Percentiles rank a stretch among this genome's conserved stretches.
phyloP scores from a whole-genome alignment of 805 yeast species.

The Candida oleophila region DNA sequence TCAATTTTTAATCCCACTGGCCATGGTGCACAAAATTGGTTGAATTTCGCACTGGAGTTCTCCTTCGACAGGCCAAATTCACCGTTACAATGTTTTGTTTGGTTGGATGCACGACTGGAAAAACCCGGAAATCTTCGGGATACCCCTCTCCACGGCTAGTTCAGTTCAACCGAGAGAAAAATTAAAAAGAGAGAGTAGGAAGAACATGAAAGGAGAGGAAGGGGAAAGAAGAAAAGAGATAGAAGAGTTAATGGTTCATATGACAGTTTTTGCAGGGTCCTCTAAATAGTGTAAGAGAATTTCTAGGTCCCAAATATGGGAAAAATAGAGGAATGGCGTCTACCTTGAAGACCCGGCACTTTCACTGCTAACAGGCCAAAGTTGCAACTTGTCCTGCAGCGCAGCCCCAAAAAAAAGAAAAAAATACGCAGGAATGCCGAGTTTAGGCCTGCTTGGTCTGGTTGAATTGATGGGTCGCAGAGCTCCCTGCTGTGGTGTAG shows the following conservation, averaged over 20 bases:
- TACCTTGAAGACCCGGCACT: too few species aligned
- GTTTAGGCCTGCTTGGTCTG: not conserved
- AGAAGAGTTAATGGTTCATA: too few species aligned
- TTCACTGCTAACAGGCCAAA: too few species aligned
- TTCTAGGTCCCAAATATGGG: too few species aligned
- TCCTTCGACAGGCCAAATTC: not conserved
- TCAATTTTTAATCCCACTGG: not conserved
- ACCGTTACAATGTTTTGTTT: not conserved
- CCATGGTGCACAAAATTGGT: not conserved
- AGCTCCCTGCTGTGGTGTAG: too few species aligned
- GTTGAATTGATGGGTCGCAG: not conserved
- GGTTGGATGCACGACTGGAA: conserved; percentile 2
- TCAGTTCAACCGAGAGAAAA: too few species aligned
- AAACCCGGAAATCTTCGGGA: conserved; percentile 1
- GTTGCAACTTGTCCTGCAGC: not conserved
- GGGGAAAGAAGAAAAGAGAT: not conserved
- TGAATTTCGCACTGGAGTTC: not conserved
- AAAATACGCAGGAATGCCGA: not conserved
- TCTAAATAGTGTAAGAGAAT: too few species aligned
- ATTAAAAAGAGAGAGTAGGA: too few species aligned
- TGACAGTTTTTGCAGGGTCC: too few species aligned
- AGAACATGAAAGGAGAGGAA: not conserved
- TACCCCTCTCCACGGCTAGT: too few species aligned
- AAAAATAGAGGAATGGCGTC: too few species aligned
- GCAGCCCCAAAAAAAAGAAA: conserved; percentile 1